A percentile compares a stretch with the other conserved stretches of the same genome.
phyloP scores from a whole-genome alignment of 768 basidiomycete species.

The Heimioporus sp. region DNA sequence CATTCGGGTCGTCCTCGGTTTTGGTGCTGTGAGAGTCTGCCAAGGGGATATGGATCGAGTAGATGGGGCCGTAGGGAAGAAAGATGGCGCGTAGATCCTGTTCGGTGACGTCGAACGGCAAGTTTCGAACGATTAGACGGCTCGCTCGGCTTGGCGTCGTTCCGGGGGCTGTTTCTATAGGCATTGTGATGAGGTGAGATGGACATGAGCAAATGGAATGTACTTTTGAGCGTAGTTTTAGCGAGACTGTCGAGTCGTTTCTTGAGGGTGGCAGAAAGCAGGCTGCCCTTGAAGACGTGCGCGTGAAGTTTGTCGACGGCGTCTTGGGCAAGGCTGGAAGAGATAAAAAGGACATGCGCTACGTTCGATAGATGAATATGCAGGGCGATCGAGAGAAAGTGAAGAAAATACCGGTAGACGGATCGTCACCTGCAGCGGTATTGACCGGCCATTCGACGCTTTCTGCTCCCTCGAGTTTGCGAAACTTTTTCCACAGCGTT shows the following conservation, averaged over 20 bases:
- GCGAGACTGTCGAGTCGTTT: conserved; percentile 72
- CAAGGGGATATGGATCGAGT: conserved; percentile 79
- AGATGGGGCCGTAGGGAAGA: conserved; percentile 82
- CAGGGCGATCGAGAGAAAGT: background rate
- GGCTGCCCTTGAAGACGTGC: conserved; percentile 85
- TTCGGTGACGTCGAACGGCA: conserved; percentile 80
- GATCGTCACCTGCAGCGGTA: conserved; percentile 44
- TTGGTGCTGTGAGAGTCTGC: conserved; percentile 29
- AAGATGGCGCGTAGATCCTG: conserved; percentile 85
- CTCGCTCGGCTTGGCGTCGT: conserved; percentile 66
- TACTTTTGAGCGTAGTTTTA: conserved; percentile 40
- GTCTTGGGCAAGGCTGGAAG: conserved; percentile 62
- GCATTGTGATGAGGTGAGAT: background rate
- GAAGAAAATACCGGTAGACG: conserved; percentile 42
- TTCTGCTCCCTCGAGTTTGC: conserved; percentile 76
- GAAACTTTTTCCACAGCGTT: conserved; percentile 79
- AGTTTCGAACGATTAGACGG: conserved; percentile 87
- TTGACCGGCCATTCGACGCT: conserved; percentile 70
- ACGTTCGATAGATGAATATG: background rate
- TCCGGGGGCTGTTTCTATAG: conserved; percentile 30
- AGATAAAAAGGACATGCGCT: conserved; percentile 76
- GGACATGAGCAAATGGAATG: background rate
- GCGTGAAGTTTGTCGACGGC: conserved; percentile 84
- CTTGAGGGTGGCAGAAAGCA: conserved; percentile 87
- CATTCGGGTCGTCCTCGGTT: conserved; percentile 27